Conservation (phyloP, 805 yeast genomes). For the Saccharomyces mikatae region DNA sequence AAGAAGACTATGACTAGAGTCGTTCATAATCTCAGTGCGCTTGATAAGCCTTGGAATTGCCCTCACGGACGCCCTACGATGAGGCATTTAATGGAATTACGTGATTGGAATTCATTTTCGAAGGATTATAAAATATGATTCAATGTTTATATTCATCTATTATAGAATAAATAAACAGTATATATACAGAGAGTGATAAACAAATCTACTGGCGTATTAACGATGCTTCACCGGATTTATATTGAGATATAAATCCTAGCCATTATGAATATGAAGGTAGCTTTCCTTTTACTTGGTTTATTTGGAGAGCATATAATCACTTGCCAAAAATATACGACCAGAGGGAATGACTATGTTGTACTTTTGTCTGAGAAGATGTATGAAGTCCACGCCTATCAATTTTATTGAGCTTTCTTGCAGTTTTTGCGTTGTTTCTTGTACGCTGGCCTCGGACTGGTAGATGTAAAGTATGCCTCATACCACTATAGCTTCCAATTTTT, state of each 20-base stretch:
- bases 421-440: constrained; percentile 82
- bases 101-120: constrained; percentile 37
- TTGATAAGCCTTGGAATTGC: constrained; percentile 92
- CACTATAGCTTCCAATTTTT: constrained; percentile 75
- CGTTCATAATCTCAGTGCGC: constrained; percentile 54
- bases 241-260: not conserved
- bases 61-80: constrained; percentile 98
- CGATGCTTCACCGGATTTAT: not conserved
- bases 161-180: not conserved
- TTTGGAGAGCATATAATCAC: not conserved
- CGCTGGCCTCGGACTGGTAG: constrained; percentile 82
- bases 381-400: constrained; percentile 48
- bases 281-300: not conserved
- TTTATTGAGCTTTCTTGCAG: constrained; percentile 80
- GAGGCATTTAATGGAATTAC: constrained; percentile 71
- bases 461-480: constrained; percentile 82
- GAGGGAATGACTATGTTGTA: not conserved
- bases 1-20: constrained; percentile 55
- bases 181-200: not conserved
- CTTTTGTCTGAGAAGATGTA: not conserved
- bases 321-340: not conserved
- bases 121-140: constrained; percentile 34
- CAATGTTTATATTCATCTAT: too few species aligned
- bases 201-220: not conserved
- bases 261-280: not conserved